Base-by-base conservation (phyloP, 75 land plant species). In the Sequoia sempervirens region DNA sequence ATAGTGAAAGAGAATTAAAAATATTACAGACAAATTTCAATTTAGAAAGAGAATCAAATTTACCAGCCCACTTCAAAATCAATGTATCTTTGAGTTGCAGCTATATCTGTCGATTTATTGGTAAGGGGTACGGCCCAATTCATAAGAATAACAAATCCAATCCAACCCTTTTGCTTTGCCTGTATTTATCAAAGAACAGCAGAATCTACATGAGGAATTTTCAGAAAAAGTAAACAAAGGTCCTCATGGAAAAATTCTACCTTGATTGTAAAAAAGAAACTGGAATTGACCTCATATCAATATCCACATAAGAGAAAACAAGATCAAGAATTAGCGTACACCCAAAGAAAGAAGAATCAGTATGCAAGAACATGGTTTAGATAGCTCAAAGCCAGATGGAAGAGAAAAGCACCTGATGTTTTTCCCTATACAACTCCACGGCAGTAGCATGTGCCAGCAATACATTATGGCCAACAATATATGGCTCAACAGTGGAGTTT, bases 11-110 rank as follows among this genome's bases (percentile, higher is more conserved):
- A 34, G 36, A 34, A 34, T 34, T 0, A 34, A 34, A 34, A 34
- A 8, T 0, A 47, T 47, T 47, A 8, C 9, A 9, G 52, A 8
- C 9, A 47, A 47, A 47, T 47, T 47, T 47, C 12, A 47, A 47
- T 47, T 47, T 11, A 47, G 12, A 47, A 76, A 17, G 36, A 13
- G 13, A 17, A 26, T n/a, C 43, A 28, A n/a, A 82, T 86, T 82
- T 84, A 92, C 93, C 93, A 92, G 13, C 92, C 93, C 15, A 86
- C 3, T 18, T 32, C 20, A 73, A 91, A 92, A 37, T 92, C 92
- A 46, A 82, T 38, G 1, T 83, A 86, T 84, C 93, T 87, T 78
- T 87, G 84, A 6, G 92, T 80, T 8, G 94, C 92, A 56, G 90
- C 88, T 41, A 85, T 87, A 75, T 89, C 86, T 15, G 73, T 83